These are phyloP conservation scores for Metarhizium humberi DNA, from an alignment of 2,329 filamentous ascomycete species.

Conservation along the genomic window DNA sequence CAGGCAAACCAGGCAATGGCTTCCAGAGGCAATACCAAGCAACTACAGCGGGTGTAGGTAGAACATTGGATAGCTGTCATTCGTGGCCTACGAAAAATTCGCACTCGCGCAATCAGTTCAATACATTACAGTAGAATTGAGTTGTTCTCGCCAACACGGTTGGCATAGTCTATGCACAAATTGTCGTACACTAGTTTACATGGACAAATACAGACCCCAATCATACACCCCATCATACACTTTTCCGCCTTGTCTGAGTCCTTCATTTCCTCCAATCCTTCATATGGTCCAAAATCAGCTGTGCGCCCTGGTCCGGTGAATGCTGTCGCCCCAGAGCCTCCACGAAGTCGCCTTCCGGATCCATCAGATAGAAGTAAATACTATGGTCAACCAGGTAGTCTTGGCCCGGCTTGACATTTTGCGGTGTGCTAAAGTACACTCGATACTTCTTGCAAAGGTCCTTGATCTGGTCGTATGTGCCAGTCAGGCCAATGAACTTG, in stretches of 20 bases:
- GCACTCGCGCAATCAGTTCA: background rate
- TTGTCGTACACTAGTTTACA: slow-evolving; percentile 9
- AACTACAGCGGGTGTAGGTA: background rate
- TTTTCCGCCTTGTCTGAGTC: background rate
- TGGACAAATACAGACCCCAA: background rate
- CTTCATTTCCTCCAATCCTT: slow-evolving; percentile 39
- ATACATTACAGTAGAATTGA: slow-evolving; percentile 6
- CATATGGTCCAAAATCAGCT: slow-evolving; percentile 79
- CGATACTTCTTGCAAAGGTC: slow-evolving; percentile 89
- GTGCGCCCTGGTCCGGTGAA: slow-evolving; percentile 75
- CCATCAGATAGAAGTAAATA: slow-evolving; percentile 99
- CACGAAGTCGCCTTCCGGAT: slow-evolving; percentile 95
- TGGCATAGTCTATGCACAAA: slow-evolving; percentile 3
- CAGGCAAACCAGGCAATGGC: background rate
- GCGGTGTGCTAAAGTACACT: slow-evolving; percentile 93
- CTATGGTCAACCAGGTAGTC: slow-evolving; percentile 98
- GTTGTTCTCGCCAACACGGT: slow-evolving; percentile 6
- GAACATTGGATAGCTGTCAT: background rate
- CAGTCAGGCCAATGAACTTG: slow-evolving; percentile 78
- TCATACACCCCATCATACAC: background rate
- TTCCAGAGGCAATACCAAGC: background rate
- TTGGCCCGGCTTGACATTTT: slow-evolving; percentile 80
- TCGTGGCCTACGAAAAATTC: background rate
- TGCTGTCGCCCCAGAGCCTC: slow-evolving; percentile 94
- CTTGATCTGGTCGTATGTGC: slow-evolving; percentile 90